Evolutionary conservation across 2,329 filamentous ascomycete species (phyloP).

Genomic region (Aspergillus neotritici): DNA sequence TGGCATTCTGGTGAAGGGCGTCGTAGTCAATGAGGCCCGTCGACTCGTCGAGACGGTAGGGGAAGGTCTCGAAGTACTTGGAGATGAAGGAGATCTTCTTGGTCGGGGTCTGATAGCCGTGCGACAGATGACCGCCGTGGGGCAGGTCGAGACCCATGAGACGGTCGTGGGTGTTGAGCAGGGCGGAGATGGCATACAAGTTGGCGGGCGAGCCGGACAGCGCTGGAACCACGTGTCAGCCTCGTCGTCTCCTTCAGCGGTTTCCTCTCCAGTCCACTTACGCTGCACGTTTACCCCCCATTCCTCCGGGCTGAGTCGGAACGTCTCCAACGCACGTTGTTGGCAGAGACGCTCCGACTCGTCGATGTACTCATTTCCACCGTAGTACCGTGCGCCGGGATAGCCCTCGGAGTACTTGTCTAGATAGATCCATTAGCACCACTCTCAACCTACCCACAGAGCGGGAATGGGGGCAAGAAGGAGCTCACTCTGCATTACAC

Average conservation of each 20-base stretch:
- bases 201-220: conserved; percentile 74
- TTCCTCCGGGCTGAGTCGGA: conserved; percentile 73
- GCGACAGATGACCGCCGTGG: conserved; percentile 88
- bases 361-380: conserved; percentile 94
- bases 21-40: conserved; percentile 98
- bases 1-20: conserved; percentile 78
- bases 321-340: conserved; percentile 80
- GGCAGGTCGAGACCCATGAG: conserved; percentile 95
- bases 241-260: neutral
- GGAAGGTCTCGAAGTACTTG: conserved; percentile 98
- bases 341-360: conserved; percentile 85
- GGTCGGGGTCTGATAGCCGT: conserved; percentile 94
- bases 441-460: neutral
- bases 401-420: conserved; percentile 99
- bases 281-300: conserved; percentile 97
- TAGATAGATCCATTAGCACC: conserved; percentile 34
- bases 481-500: conserved; percentile 82
- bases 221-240: conserved; percentile 44
- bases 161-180: conserved; percentile 91
- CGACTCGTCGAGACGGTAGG: conserved; percentile 70
- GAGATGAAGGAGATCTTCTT: conserved; percentile 97
- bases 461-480: neutral
- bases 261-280: conserved; percentile 38
- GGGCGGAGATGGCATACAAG: conserved; percentile 82
- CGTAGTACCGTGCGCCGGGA: conserved; percentile 92